Base-by-base conservation (phyloP, 257 asterid species). In the Scutellaria galericulata region DNA sequence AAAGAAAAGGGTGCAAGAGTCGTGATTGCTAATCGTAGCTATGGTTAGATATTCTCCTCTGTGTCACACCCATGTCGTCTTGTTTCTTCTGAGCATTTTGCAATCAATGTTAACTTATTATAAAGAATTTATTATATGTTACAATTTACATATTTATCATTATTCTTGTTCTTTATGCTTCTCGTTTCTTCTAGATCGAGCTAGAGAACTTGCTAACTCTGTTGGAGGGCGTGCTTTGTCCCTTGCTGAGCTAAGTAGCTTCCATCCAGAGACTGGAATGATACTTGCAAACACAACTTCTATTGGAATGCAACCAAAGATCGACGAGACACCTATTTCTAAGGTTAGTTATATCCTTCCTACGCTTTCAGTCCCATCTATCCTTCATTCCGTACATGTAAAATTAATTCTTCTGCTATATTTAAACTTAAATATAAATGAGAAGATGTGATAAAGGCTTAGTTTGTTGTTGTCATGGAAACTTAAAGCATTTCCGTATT, bases 261-360 rank as follows among this genome's bases (percentile, higher is more conserved):
- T 90, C 85, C 88, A 78, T 68, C 98, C 99, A 1, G 99, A 95
- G 71, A 78, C 70, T 6, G 98, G 89, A 72, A 92, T 95, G 99
- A 85, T 92, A 69, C 98, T 95, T 35, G 99, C 98, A 51, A 95
- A 95, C 85, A 87, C 98, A n/a, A 92, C 99, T 44, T 87, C 96
- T 20, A 83, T 95, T 0, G 99, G 98, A n/a, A 95, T 95, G 99
- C 98, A 90, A 70, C 99, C 99, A 7, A 95, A 82, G 68, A 83
- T 95, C 45, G 88, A 92, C 24, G 97, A 92, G 70, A 88, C 99
- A 0, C 98, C 98, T 11, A 55, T 95, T 53, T 68, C 97, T 64
- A 90, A 92, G 99, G 99, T 95, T 24, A 24, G 27, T 24, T 24
- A 24, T 24, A 24, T 24, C 27, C 27, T 24, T 24, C 27, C 27